These are phyloP conservation scores for Ajuga chamaepitys DNA, from an alignment of 257 asterid species.

Conservation along the genomic window DNA sequence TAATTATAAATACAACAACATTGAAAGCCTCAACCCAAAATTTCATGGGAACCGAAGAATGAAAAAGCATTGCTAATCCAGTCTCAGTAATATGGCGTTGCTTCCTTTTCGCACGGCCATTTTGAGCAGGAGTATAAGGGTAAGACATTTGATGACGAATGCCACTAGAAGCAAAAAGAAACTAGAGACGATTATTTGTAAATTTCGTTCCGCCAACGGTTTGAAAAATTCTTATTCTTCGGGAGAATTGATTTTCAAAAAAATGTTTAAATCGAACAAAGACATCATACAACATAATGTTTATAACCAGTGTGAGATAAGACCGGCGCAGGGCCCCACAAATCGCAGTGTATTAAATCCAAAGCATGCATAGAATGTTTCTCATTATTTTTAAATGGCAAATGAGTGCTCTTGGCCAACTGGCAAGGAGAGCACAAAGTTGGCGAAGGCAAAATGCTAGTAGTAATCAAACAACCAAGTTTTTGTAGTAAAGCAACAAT, in stretches of 20 bases:
- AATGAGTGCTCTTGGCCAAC: too few relatives aligned
- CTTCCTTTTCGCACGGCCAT: not conserved
- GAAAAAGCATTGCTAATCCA: not conserved
- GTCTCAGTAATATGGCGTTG: not conserved
- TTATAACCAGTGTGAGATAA: too few relatives aligned
- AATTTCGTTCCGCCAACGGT: not conserved
- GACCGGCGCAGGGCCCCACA: too few relatives aligned
- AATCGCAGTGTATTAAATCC: too few relatives aligned
- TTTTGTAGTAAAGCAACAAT: too few relatives aligned
- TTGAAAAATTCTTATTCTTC: too few relatives aligned
- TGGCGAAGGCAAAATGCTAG: too few relatives aligned
- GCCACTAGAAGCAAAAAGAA: not conserved
- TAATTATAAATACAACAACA: not conserved
- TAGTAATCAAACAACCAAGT: too few relatives aligned
- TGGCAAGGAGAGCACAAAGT: too few relatives aligned
- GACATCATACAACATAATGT: too few relatives aligned
- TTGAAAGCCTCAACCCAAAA: conserved; percentile 1
- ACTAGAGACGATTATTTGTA: not conserved
- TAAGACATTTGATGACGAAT: not conserved
- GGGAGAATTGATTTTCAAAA: not conserved
- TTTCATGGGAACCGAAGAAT: not conserved
- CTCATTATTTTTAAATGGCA: too few relatives aligned
- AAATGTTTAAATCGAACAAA: not conserved
- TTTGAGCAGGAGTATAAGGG: not conserved
- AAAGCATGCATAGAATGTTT: too few relatives aligned